These are phyloP conservation scores for Aspergillus brunneoviolaceus DNA, from an alignment of 2,329 filamentous ascomycete species.

Conservation along the genomic window DNA sequence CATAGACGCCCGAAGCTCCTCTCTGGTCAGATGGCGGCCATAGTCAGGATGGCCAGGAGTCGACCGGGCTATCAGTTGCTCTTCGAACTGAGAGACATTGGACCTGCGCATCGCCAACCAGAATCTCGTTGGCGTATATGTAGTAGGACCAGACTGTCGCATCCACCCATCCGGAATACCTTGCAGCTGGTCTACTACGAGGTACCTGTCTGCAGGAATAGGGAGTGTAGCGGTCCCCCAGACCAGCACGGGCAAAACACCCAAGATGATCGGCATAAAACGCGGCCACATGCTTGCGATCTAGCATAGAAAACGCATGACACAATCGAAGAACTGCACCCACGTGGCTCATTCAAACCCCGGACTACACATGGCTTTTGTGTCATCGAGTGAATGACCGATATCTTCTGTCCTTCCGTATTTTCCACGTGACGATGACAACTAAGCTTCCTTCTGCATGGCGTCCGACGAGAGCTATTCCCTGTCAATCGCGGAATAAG, in stretches of 20 bases:
- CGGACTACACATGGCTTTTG: background rate
- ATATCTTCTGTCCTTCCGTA: background rate
- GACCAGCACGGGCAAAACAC: slow-evolving; percentile 14
- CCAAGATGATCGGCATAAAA: slow-evolving; percentile 6
- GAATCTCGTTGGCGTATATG: slow-evolving; percentile 47
- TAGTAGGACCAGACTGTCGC: slow-evolving; percentile 25
- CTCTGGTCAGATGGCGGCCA: slow-evolving; percentile 62
- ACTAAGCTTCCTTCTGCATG: background rate
- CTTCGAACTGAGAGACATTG: slow-evolving; percentile 54
- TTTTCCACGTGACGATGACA: background rate
- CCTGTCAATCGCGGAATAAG: background rate
- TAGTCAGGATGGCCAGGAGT: slow-evolving; percentile 60
- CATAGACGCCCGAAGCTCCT: slow-evolving; percentile 57
- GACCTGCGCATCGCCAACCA: slow-evolving; percentile 53
- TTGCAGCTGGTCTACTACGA: slow-evolving; percentile 31
- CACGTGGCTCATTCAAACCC: background rate
- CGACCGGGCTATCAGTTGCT: slow-evolving; percentile 60
- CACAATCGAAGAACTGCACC: background rate
- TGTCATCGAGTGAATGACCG: background rate
- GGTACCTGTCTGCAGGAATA: slow-evolving; percentile 13
- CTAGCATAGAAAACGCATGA: background rate
- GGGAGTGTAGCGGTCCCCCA: slow-evolving; percentile 5
- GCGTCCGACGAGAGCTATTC: background rate
- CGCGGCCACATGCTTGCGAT: slow-evolving; percentile 8
- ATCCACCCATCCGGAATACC: slow-evolving; percentile 37